These are phyloP conservation scores for Apiotrichum porosum DNA, from an alignment of 1,284 basidiomycete genomes.

Conservation along the genomic window DNA sequence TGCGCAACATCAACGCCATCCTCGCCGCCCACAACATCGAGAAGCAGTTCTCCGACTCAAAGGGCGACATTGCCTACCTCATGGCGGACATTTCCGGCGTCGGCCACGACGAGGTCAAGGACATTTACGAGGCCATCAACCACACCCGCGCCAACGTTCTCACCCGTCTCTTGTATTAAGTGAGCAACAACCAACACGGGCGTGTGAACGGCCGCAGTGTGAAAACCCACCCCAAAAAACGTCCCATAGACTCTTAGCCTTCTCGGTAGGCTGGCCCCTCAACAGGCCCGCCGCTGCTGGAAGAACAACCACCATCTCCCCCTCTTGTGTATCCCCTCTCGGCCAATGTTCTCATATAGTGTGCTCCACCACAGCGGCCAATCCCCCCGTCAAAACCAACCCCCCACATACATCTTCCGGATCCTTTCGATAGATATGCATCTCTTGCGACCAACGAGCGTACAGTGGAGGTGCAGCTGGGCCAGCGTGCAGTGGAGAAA, in stretches of 20 bases:
- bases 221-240: too few species aligned
- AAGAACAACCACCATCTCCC: too few species aligned
- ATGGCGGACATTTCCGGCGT: constrained; percentile 95
- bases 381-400: neutral
- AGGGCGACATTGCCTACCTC: constrained; percentile 77
- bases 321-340: neutral
- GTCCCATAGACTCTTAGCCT: too few species aligned
- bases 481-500: too few species aligned
- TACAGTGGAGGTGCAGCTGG: too few species aligned
- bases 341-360: constrained; percentile 8
- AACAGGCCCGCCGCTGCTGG: neutral
- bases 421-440: neutral
- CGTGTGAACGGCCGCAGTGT: too few species aligned
- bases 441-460: neutral
- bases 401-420: too few species aligned
- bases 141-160: constrained; percentile 79
- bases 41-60: constrained; percentile 96
- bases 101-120: constrained; percentile 72
- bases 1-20: constrained; percentile 87
- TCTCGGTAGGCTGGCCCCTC: neutral
- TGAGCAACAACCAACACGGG: too few species aligned
- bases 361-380: constrained; percentile 8
- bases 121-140: constrained; percentile 76
- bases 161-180: constrained; percentile 65
- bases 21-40: constrained; percentile 95